Percentiles rank a stretch among this genome's conserved stretches.
Evolutionary conservation across 2,329 filamentous ascomycete species (phyloP).

Genomic region (Alternaria arborescens): DNA sequence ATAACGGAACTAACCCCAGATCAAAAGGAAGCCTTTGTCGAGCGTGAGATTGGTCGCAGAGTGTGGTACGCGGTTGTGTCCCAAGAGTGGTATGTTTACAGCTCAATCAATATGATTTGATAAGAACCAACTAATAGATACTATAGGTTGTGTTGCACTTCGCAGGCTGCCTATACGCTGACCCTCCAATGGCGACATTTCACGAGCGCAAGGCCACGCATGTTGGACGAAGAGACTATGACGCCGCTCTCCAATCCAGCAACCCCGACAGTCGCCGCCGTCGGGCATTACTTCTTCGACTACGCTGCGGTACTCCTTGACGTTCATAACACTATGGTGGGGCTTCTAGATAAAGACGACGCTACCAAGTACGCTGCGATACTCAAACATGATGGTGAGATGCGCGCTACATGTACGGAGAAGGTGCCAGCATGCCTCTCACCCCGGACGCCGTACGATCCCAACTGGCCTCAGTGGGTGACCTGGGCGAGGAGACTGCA

Average conservation of each 20-base stretch:
- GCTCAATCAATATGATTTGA: not conserved
- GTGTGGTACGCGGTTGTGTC: conserved; percentile 52
- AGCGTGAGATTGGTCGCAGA: conserved; percentile 52
- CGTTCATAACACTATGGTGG: conserved; percentile 51
- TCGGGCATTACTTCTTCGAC: conserved; percentile 43
- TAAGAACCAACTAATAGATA: not conserved
- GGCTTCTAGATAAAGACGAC: conserved; percentile 42
- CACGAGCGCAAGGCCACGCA: conserved; percentile 44
- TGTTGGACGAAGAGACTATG: conserved; percentile 51
- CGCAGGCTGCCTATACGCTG: conserved; percentile 51
- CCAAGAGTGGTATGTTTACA: conserved; percentile 51
- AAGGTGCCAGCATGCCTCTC: conserved; percentile 49
- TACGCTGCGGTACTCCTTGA: conserved; percentile 51
- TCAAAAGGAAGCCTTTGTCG: conserved; percentile 39
- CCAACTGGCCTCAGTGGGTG: conserved; percentile 53
- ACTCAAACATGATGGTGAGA: conserved; percentile 51
- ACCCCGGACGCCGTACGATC: conserved; percentile 41
- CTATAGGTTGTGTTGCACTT: conserved; percentile 49
- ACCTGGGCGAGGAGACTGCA: conserved; percentile 52
- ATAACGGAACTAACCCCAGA: conserved; percentile 24
- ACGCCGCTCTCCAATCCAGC: conserved; percentile 26
- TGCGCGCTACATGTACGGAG: conserved; percentile 48
- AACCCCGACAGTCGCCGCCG: conserved; percentile 42
- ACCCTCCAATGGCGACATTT: conserved; percentile 46
- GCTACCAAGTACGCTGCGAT: conserved; percentile 53